phyloP scores from a whole-genome alignment of 108 stramenopile species.

The Nannochloropsis gaditana region DNA sequence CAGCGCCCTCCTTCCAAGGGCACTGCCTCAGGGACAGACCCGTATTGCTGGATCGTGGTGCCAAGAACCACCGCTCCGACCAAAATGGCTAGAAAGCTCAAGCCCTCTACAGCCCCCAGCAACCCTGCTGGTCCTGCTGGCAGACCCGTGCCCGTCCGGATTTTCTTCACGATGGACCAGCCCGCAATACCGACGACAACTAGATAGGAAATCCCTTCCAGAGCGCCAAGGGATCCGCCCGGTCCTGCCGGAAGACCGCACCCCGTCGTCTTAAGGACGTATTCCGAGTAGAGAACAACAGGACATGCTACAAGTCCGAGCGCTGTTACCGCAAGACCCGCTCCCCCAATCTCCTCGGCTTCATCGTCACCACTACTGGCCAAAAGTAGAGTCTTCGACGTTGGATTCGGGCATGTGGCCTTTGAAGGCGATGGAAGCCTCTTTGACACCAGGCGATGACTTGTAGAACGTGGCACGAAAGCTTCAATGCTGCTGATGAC shows the following conservation, averaged over 20 bases:
- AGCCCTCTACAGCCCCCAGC: conserved; percentile 65
- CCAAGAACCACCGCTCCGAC: conserved; percentile 62
- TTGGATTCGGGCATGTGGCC: not conserved
- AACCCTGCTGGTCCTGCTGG: conserved; percentile 63
- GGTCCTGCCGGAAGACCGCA: conserved; percentile 70
- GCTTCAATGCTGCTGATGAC: no score
- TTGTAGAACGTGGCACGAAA: no score
- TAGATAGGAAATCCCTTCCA: conserved; percentile 65
- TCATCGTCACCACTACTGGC: not conserved
- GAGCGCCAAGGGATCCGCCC: conserved; percentile 59
- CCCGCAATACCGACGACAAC: conserved; percentile 46
- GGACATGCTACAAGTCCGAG: conserved; percentile 55
- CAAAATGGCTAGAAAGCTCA: conserved; percentile 59
- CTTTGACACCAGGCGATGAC: no score
- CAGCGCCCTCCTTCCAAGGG: conserved; percentile 77
- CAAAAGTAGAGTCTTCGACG: not conserved
- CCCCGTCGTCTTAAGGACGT: conserved; percentile 61
- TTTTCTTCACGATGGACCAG: conserved; percentile 56
- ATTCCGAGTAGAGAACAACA: conserved; percentile 64
- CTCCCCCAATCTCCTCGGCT: not conserved
- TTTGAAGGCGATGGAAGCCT: no score
- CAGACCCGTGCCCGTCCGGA: conserved; percentile 61
- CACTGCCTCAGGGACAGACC: conserved; percentile 73
- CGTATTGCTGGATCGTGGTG: conserved; percentile 64
- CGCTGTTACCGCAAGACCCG: conserved; percentile 7